Conservation (phyloP, 192 early-diverging fungal genomes). For the Bifiguratus adelaidae region DNA sequence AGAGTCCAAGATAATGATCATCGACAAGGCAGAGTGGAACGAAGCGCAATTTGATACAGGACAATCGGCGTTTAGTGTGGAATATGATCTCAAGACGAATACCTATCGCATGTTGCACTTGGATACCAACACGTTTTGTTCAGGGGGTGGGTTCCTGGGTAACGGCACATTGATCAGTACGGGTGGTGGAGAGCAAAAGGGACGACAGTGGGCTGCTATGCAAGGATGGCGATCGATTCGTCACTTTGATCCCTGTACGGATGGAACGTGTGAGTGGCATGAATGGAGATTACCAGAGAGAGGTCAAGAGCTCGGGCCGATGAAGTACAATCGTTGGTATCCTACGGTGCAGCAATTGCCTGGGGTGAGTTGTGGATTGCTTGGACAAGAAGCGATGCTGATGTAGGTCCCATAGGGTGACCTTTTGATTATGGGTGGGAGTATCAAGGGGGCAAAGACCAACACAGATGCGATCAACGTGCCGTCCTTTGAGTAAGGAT, state of each 20-base stretch:
- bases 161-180: constrained; percentile 42
- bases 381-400: constrained; percentile 9
- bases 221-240: constrained; percentile 32
- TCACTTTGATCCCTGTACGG: constrained; percentile 31
- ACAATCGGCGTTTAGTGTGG: constrained; percentile 23
- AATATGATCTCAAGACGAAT: constrained; percentile 35
- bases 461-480: constrained; percentile 32
- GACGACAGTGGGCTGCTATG: constrained; percentile 16
- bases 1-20: constrained; percentile 31
- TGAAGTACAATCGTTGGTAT: constrained; percentile 25
- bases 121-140: constrained; percentile 44
- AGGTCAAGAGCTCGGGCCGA: constrained; percentile 5
- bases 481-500: constrained; percentile 29
- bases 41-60: constrained; percentile 32
- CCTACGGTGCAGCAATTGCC: constrained; percentile 26
- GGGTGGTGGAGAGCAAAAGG: constrained; percentile 32
- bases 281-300: too few species aligned
- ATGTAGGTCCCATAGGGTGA: constrained; percentile 26
- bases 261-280: constrained; percentile 28
- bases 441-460: constrained; percentile 24
- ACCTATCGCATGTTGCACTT: constrained; percentile 28
- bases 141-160: constrained; percentile 38
- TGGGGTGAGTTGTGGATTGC: constrained; percentile 14
- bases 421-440: constrained; percentile 43
- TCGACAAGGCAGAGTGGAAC: constrained; percentile 37